These are phyloP conservation scores for Penicilliopsis zonata DNA, from an alignment of 495 filamentous ascomycete species.

Conservation along the genomic window DNA sequence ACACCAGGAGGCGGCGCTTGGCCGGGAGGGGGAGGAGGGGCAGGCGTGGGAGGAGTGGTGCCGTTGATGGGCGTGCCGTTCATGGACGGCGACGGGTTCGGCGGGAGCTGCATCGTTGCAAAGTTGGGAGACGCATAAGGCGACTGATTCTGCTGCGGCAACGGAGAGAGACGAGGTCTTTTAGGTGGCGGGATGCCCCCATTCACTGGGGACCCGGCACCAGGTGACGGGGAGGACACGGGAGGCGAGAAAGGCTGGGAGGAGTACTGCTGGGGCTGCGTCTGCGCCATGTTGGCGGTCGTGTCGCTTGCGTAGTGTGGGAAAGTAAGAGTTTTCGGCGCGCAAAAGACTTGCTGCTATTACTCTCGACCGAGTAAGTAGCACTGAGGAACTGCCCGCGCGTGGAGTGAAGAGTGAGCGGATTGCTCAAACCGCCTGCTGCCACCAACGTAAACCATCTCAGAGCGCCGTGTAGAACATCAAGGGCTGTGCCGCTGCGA, in stretches of 20 bases:
- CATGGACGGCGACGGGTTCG: slow-evolving; percentile 15
- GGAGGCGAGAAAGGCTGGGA: slow-evolving; percentile 41
- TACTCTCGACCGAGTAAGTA: no score
- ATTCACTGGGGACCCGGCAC: slow-evolving; percentile 28
- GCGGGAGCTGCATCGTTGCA: slow-evolving; percentile 27
- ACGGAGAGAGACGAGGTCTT: slow-evolving; percentile 56
- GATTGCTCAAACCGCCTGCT: slow-evolving; percentile 30
- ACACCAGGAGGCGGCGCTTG: slow-evolving; percentile 37
- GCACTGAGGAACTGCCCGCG: slow-evolving; percentile 21
- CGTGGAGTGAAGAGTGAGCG: slow-evolving; percentile 26
- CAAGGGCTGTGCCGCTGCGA: no score
- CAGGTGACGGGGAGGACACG: slow-evolving; percentile 38
- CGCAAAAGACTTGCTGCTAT: no score
- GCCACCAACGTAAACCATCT: slow-evolving; percentile 33
- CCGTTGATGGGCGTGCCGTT: slow-evolving; percentile 26
- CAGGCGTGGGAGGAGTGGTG: slow-evolving; percentile 16
- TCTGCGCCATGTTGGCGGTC: slow-evolving; percentile 50
- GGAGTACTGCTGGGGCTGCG: slow-evolving; percentile 40
- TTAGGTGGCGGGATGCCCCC: slow-evolving; percentile 43
- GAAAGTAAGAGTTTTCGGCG: no score
- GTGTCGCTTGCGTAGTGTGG: not conserved
- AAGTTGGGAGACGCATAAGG: slow-evolving; percentile 41
- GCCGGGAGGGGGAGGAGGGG: slow-evolving; percentile 20
- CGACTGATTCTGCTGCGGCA: slow-evolving; percentile 40
- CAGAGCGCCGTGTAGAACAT: slow-evolving; percentile 19